Evolutionary conservation across 2,329 filamentous ascomycete genomes (phyloP).

Genomic region (Penicillium sp.): DNA sequence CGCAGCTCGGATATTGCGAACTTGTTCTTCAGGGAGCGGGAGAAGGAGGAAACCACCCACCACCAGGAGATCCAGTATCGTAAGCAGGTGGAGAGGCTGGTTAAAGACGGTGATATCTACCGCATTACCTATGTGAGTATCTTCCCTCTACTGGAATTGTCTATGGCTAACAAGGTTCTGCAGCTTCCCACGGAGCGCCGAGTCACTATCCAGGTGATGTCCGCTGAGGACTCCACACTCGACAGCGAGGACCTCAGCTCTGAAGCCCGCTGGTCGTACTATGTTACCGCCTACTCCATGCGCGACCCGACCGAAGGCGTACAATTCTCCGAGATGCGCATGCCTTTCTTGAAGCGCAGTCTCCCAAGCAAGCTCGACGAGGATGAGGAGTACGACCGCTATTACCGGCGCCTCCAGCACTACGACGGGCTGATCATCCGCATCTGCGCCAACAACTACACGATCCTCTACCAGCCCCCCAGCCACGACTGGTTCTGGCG

Average conservation of each 20-base stretch:
- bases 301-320: slow-evolving; percentile 85
- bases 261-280: slow-evolving; percentile 81
- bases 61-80: slow-evolving; percentile 86
- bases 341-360: slow-evolving; percentile 69
- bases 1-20: slow-evolving; percentile 89
- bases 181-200: slow-evolving; percentile 67
- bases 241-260: slow-evolving; percentile 67
- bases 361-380: slow-evolving; percentile 62
- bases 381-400: slow-evolving; percentile 61
- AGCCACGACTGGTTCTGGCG: slow-evolving; percentile 71
- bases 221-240: slow-evolving; percentile 76
- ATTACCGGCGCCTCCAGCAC: slow-evolving; percentile 54
- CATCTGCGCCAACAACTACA: slow-evolving; percentile 74
- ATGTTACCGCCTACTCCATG: slow-evolving; percentile 87
- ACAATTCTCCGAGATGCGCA: slow-evolving; percentile 61
- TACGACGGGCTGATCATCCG: slow-evolving; percentile 68
- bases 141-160: neutral
- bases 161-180: slow-evolving; percentile 25
- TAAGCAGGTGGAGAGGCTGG: slow-evolving; percentile 86
- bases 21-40: slow-evolving; percentile 78
- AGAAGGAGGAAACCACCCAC: slow-evolving; percentile 81
- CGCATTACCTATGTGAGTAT: slow-evolving; percentile 81
- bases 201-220: slow-evolving; percentile 77
- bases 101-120: slow-evolving; percentile 91
- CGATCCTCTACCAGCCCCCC: slow-evolving; percentile 71